Conservation (phyloP, 441 rosid genomes). For the Viola pubescens region DNA sequence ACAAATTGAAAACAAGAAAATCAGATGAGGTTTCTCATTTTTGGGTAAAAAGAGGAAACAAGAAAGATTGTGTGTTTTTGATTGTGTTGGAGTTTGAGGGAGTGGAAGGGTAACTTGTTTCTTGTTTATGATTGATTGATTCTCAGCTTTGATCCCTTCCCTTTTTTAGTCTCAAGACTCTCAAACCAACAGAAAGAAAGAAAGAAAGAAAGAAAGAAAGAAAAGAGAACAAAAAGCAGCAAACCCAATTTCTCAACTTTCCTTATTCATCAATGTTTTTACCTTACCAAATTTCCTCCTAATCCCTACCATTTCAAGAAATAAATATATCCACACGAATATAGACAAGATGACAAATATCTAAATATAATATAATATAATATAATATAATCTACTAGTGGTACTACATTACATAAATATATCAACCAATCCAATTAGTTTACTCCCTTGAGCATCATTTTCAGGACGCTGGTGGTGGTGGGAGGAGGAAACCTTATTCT, state of each 20-base stretch:
- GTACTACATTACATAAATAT: no score
- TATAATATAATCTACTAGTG: no score
- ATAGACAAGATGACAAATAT: background rate
- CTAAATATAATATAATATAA: no score
- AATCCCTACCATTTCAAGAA: slow-evolving; percentile 22
- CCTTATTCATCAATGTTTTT: slow-evolving; percentile 20
- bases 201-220: no score
- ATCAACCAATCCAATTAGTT: no score
- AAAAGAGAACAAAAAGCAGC: slow-evolving; percentile 10
- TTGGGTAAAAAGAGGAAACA: background rate
- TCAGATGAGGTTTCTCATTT: no score
- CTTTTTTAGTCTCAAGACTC: slow-evolving; percentile 15
- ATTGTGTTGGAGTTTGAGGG: background rate
- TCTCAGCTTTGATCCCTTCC: background rate
- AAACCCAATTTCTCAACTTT: slow-evolving; percentile 17
- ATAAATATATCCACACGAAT: background rate
- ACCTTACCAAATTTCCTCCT: background rate
- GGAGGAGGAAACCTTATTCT: slow-evolving; percentile 10
- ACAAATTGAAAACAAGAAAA: background rate
- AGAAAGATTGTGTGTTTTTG: background rate
- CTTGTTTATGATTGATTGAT: slow-evolving; percentile 15
- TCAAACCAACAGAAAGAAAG: background rate
- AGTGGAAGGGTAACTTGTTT: background rate
- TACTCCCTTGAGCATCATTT: no score
- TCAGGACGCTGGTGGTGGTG: no score